Conservation (phyloP, 306 rosid species). For the Cicer chorassanicum region DNA sequence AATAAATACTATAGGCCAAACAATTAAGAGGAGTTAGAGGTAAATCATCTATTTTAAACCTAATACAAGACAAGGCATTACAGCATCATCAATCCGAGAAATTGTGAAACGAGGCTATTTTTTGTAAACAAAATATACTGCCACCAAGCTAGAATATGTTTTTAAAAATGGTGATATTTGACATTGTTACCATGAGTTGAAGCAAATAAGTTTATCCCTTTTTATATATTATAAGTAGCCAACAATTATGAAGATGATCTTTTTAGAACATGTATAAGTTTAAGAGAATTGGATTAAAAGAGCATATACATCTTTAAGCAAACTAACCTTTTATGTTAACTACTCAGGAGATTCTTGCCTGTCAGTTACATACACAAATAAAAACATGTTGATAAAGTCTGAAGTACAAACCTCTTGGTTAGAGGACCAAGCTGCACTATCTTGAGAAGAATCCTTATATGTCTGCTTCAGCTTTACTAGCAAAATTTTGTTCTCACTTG, state of each 20-base stretch:
- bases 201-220: neutral
- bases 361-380: slow-evolving; percentile 15
- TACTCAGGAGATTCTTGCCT: slow-evolving; percentile 28
- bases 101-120: neutral
- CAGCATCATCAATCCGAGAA: slow-evolving; percentile 3
- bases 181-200: slow-evolving; percentile 9
- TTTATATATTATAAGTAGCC: neutral
- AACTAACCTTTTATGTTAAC: slow-evolving; percentile 12
- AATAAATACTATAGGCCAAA: neutral
- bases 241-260: slow-evolving; percentile 21
- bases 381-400: slow-evolving; percentile 24
- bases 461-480: slow-evolving; percentile 65
- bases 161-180: neutral
- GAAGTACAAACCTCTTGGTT: slow-evolving; percentile 60
- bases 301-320: neutral
- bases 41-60: neutral
- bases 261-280: slow-evolving; percentile 2
- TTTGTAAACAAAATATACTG: neutral
- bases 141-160: slow-evolving; percentile 10
- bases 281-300: neutral
- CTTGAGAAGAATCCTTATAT: slow-evolving; percentile 52
- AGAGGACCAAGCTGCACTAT: slow-evolving; percentile 46
- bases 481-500: slow-evolving; percentile 73
- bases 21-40: neutral
- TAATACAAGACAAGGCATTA: neutral